Evolutionary conservation across 805 yeast species (phyloP), one percentile per base, ranked within the genome.

Genomic region (Ogataea wickerhamii): DNA sequence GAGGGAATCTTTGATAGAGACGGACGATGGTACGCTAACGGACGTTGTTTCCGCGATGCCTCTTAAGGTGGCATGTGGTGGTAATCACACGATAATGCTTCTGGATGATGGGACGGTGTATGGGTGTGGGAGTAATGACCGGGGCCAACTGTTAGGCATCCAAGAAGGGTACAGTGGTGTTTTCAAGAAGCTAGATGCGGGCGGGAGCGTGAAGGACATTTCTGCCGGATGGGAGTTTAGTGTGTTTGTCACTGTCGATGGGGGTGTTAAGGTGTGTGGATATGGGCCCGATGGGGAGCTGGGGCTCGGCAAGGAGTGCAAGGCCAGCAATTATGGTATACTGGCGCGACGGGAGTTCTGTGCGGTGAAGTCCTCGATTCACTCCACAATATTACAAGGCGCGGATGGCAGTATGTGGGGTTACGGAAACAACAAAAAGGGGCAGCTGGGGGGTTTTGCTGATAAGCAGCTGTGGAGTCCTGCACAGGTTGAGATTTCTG

Each of bases 221-320:
- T 66, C 78, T 3, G 81, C 91, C 28, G 95, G 96, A 0, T 91
- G 95, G 94, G 91, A 81, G 43, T 85, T 67, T 50, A 69, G 83
- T 0, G 60, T 83, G 0, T 58, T 83, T 3, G 69, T 81, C 0
- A 64, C 68, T 29, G 38, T 28, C 0, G 34, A 55, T 0, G 64
- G 70, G 36, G 60, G 59, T 4, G 51, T 87, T 0, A 77, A 60
- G 51, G 61, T 68, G 0, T 64, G 77, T 44, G 96, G 96, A 0
- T 24, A 43, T 4, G 96, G 95, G 0, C 57, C 62, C 0, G 76
- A 76, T 40, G 95, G 96, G 0, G 95, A 87, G 53, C 62, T 87
- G 23, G 96, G 95, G 0, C 44, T 63, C 7, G 80, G 76, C 0
- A 42, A 45, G 19, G 21, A 16, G 13, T 34, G 38, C 4, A 41